Evolutionary conservation across 2,329 filamentous ascomycete species (phyloP).

Genomic region (Cercospora citrullina): DNA sequence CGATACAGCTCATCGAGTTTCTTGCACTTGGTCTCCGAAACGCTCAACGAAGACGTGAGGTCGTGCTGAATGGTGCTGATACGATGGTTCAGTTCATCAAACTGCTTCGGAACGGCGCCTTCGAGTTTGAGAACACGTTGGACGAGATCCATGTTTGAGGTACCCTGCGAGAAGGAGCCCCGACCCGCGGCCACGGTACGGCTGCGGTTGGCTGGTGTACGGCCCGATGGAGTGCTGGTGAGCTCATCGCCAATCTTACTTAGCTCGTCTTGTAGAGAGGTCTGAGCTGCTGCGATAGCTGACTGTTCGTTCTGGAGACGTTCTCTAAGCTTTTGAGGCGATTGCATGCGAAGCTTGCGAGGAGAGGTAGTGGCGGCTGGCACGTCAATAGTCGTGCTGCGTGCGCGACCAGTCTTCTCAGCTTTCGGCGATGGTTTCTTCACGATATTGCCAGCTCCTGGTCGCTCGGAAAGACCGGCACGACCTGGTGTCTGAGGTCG

Average conservation of each 20-base stretch:
- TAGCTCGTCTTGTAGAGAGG: conserved; percentile 71
- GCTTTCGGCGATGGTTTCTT: conserved; percentile 61
- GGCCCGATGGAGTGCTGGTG: conserved; percentile 43
- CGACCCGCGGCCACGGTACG: conserved; percentile 27
- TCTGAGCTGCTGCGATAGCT: conserved; percentile 68
- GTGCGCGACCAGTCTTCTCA: conserved; percentile 29
- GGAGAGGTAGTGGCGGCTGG: conserved; percentile 10
- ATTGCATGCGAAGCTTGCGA: conserved; percentile 64
- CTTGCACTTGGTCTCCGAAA: conserved; percentile 74
- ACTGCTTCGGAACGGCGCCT: conserved; percentile 60
- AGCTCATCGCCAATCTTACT: conserved; percentile 80
- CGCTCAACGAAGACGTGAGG: conserved; percentile 66
- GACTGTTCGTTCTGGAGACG: conserved; percentile 80
- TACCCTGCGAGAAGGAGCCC: conserved; percentile 23
- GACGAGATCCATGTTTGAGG: conserved; percentile 49
- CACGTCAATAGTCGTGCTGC: conserved; percentile 22
- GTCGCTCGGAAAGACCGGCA: conserved; percentile 54
- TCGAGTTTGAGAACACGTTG: conserved; percentile 67
- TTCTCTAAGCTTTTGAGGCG: conserved; percentile 70
- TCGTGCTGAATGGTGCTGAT: conserved; percentile 68
- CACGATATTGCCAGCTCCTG: conserved; percentile 53
- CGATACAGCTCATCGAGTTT: conserved; percentile 87
- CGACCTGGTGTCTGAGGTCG: conserved; percentile 45
- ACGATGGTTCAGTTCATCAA: conserved; percentile 61
- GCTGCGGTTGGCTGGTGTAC: conserved; percentile 22